These are phyloP conservation scores for Leavenworthia alabamica DNA, from an alignment of 345 rosid species.

Conservation along the genomic window DNA sequence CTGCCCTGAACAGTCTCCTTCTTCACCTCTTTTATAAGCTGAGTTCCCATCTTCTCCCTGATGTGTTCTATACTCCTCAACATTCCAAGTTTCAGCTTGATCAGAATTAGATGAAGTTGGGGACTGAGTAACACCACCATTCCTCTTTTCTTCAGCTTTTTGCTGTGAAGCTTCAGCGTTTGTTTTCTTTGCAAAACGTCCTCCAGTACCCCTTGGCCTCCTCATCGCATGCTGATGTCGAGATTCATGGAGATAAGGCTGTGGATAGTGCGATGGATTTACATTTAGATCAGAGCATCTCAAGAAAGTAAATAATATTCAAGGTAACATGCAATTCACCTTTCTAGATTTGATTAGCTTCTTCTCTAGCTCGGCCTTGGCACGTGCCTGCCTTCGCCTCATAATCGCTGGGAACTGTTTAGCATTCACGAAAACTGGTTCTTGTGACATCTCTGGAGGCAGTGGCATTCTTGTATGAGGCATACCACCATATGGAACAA, in stretches of 20 bases:
- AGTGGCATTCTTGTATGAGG: slow-evolving; percentile 86
- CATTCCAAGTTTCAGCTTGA: slow-evolving; percentile 39
- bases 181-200: slow-evolving; percentile 88
- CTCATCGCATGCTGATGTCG: slow-evolving; percentile 98
- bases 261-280: slow-evolving; percentile 4
- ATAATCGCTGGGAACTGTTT: slow-evolving; percentile 91
- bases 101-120: slow-evolving; percentile 35
- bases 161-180: slow-evolving; percentile 34
- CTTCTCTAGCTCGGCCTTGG: slow-evolving; percentile 88
- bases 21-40: slow-evolving; percentile 38
- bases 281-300: background rate
- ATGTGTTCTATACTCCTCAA: slow-evolving; percentile 8
- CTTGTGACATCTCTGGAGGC: slow-evolving; percentile 85
- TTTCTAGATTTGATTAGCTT: slow-evolving; percentile 79
- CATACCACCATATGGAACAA: slow-evolving; percentile 66
- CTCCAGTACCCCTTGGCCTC: slow-evolving; percentile 81
- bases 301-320: background rate
- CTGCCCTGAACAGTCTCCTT: slow-evolving; percentile 55
- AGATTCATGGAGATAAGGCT: slow-evolving; percentile 99
- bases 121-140: slow-evolving; percentile 9
- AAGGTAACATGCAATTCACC: slow-evolving; percentile 35
- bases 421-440: slow-evolving; percentile 95
- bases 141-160: slow-evolving; percentile 32
- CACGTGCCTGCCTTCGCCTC: slow-evolving; percentile 94
- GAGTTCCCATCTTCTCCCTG: slow-evolving; percentile 38